Conservation (phyloP, 2,329 filamentous ascomycete species). For the Mycosphaerella arachidis region DNA sequence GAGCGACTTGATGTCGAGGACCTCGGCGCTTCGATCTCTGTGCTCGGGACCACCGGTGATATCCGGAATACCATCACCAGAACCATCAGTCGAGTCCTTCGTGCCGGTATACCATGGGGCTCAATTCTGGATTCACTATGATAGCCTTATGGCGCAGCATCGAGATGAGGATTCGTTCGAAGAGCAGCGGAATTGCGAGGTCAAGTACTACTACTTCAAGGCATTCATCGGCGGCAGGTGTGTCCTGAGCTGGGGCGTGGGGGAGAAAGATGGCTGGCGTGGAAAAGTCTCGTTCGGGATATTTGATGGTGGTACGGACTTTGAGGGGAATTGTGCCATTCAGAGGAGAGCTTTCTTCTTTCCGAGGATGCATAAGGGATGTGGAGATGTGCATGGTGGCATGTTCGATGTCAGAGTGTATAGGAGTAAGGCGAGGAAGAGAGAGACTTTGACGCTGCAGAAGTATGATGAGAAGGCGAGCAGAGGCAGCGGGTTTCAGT, state of each 20-base stretch:
- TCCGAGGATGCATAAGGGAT: conserved; percentile 8
- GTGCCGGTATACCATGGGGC: conserved; percentile 21
- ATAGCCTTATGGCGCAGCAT: conserved; percentile 24
- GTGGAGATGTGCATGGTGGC: conserved; percentile 14
- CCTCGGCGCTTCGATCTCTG: neutral
- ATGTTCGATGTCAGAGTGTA: conserved; percentile 42
- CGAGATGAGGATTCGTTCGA: neutral
- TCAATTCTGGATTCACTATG: conserved; percentile 43
- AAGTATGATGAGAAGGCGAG: conserved; percentile 6
- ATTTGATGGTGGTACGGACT: conserved; percentile 33
- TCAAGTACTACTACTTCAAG: conserved; percentile 43
- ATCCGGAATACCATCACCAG: neutral
- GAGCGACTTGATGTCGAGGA: too few species aligned
- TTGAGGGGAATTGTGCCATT: conserved; percentile 29
- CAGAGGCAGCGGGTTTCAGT: conserved; percentile 4
- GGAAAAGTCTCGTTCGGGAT: conserved; percentile 46
- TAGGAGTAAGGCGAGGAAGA: conserved; percentile 38
- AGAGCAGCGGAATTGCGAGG: neutral
- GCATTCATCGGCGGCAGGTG: conserved; percentile 38
- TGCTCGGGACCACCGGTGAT: neutral
- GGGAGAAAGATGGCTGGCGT: conserved; percentile 38
- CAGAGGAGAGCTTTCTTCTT: conserved; percentile 44
- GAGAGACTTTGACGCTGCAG: conserved; percentile 30
- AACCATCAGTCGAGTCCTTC: conserved; percentile 3
- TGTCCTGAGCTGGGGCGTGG: conserved; percentile 43